phyloP scores from a whole-genome alignment of 2,329 filamentous ascomycete genomes.

The Juglanconis juglandina region DNA sequence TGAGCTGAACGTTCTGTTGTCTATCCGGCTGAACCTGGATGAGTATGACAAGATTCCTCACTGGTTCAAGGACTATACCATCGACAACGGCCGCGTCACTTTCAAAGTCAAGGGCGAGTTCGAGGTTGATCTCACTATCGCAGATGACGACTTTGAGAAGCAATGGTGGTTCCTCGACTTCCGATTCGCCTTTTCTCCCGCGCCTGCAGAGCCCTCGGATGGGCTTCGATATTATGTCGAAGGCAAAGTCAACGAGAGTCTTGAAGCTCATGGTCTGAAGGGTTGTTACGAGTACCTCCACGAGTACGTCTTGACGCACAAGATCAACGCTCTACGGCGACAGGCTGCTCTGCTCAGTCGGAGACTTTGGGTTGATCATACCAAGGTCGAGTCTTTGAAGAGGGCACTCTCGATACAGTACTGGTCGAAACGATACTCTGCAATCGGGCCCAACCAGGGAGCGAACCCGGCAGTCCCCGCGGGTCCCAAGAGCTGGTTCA shows the following conservation, averaged over 20 bases:
- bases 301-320: constrained; percentile 83
- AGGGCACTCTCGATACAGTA: constrained; percentile 86
- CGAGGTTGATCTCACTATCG: constrained; percentile 88
- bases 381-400: constrained; percentile 76
- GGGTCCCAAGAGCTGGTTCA: constrained; percentile 77
- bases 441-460: constrained; percentile 40
- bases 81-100: constrained; percentile 83
- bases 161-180: constrained; percentile 96
- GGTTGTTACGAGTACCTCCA: constrained; percentile 87
- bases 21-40: constrained; percentile 78
- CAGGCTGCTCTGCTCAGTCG: constrained; percentile 71
- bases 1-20: constrained; percentile 79
- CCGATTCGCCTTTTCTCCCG: constrained; percentile 75
- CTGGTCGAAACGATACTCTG: constrained; percentile 65
- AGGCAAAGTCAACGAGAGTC: constrained; percentile 64
- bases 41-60: constrained; percentile 73
- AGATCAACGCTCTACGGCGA: constrained; percentile 75
- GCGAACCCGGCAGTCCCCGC: background rate
- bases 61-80: constrained; percentile 73
- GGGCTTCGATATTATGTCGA: constrained; percentile 66
- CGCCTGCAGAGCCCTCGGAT: constrained; percentile 58
- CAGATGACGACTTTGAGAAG: constrained; percentile 74
- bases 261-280: constrained; percentile 66
- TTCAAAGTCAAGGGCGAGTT: constrained; percentile 83
- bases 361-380: constrained; percentile 71